Evolutionary conservation across 139 green algal genomes (phyloP).

Genomic region (Desmodesmus armatus): DNA sequence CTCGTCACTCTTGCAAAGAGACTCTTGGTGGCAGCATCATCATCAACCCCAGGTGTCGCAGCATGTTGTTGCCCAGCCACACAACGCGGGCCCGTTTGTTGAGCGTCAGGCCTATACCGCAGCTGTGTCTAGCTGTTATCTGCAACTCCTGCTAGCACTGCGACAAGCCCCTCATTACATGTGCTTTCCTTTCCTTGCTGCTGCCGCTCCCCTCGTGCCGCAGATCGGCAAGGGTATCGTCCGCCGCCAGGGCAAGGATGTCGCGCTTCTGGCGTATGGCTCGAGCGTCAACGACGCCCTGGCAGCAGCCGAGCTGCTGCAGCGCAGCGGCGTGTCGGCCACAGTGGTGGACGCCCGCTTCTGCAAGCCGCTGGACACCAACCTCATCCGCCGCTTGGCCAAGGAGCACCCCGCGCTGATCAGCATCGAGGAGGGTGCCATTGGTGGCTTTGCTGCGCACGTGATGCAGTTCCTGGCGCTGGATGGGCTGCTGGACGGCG

Average conservation of each 20-base stretch:
- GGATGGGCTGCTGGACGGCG: constrained; percentile 94
- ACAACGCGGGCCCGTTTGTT: too few species aligned
- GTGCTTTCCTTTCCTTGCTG: too few species aligned
- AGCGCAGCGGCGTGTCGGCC: constrained; percentile 80
- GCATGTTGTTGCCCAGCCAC: too few species aligned
- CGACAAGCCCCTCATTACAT: too few species aligned
- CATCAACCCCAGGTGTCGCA: too few species aligned
- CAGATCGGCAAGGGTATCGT: constrained; percentile 93
- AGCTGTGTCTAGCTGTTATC: too few species aligned
- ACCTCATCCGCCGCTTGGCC: constrained; percentile 66
- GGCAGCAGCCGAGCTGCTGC: constrained; percentile 88
- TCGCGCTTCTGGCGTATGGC: constrained; percentile 94
- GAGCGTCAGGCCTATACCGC: too few species aligned
- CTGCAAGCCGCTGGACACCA: constrained; percentile 98
- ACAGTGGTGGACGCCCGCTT: constrained; percentile 97
- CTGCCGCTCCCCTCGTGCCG: neutral
- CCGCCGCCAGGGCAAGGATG: constrained; percentile 87
- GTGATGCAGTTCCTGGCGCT: constrained; percentile 93
- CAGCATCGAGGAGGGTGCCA: constrained; percentile 96
- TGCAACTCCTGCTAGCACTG: too few species aligned
- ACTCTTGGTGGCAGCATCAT: too few species aligned
- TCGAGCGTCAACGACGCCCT: constrained; percentile 88
- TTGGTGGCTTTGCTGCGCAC: constrained; percentile 97
- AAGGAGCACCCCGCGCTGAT: constrained; percentile 94
- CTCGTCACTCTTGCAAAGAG: too few species aligned